Base-by-base conservation (phyloP, 441 rosid genomes). In the Erysimum cheiri region DNA sequence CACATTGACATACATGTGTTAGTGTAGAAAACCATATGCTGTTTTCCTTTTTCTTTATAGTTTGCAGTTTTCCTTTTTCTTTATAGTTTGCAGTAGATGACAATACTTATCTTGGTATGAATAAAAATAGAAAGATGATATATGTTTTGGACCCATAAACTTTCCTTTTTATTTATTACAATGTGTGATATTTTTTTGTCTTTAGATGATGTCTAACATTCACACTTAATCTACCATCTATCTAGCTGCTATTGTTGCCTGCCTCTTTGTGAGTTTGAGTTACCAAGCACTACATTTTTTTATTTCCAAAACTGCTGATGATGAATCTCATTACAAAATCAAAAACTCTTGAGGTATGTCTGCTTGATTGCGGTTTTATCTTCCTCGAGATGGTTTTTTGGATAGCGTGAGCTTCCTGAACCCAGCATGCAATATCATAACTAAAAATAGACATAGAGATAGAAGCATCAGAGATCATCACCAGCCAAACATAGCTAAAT, bases 381-480 rank as follows among this genome's bases (percentile, higher is more conserved):
- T 83, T 26, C 71, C 67, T 35, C 73, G 84, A 60, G 82, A 61
- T 60, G 83, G 84, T 71, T 81, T 91, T 81, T 81, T 84, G 22
- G 78, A 61, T 5, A 87, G 86, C 28, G 91, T 76, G 71, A 92
- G 83, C 82, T 92, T 92, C 66, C 97, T 85, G 57, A 89, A 87
- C 36, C 96, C 85, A 14, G 96, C 93, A 70, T 94, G 99, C 82
- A 85, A 69, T 64, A 92, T 70, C 87, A 85, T 83, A 47, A 82
- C 92, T 91, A 76, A 69, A 74, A 57, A 17, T 19, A n/a, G 37
- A 31, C n/a, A 13, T 2, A 53, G 19, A 57, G 32, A 22, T n/a
- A 26, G 4, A 41, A 33, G 19, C 24, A 40, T 62, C 39, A 70
- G 58, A 47, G 39, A 17, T 67, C 32, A 53, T 32, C 52, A 41